phyloP scores from a whole-genome alignment of 2,329 filamentous ascomycete genomes.

The Capronia epimyces region DNA sequence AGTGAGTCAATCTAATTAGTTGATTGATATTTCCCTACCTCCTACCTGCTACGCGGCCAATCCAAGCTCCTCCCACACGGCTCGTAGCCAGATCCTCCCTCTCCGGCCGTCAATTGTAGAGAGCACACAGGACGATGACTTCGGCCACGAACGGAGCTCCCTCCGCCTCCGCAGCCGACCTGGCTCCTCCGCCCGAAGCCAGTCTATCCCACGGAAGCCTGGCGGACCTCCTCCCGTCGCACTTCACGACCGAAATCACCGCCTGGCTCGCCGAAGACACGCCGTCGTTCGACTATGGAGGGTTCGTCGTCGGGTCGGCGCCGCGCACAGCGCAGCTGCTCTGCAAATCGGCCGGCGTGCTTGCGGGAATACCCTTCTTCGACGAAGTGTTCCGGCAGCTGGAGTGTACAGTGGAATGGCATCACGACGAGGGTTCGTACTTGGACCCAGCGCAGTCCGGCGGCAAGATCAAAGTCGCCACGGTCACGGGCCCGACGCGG shows the following conservation, averaged over 20 bases:
- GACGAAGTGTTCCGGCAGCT: slow-evolving; percentile 86
- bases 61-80: too few relatives aligned
- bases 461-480: slow-evolving; percentile 61
- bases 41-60: too few relatives aligned
- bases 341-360: slow-evolving; percentile 67
- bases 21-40: too few relatives aligned
- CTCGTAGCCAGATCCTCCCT: too few relatives aligned
- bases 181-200: slow-evolving; percentile 17
- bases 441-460: slow-evolving; percentile 55
- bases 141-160: background rate
- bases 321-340: slow-evolving; percentile 60
- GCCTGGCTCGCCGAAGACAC: slow-evolving; percentile 93
- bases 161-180: slow-evolving; percentile 16
- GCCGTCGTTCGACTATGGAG: slow-evolving; percentile 92
- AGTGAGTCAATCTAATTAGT: too few relatives aligned
- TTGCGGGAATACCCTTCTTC: slow-evolving; percentile 92
- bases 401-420: slow-evolving; percentile 89
- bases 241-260: slow-evolving; percentile 28
- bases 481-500: slow-evolving; percentile 76
- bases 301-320: slow-evolving; percentile 82
- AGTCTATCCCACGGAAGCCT: slow-evolving; percentile 23
- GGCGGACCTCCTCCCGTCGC: slow-evolving; percentile 28
- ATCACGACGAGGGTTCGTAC: slow-evolving; percentile 65
- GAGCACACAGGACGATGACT: background rate
- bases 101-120: too few relatives aligned